Evolutionary conservation across 2,329 filamentous ascomycete species (phyloP), one percentile per base, ranked within the genome.

Genomic region (Boeremia lycopersici): DNA sequence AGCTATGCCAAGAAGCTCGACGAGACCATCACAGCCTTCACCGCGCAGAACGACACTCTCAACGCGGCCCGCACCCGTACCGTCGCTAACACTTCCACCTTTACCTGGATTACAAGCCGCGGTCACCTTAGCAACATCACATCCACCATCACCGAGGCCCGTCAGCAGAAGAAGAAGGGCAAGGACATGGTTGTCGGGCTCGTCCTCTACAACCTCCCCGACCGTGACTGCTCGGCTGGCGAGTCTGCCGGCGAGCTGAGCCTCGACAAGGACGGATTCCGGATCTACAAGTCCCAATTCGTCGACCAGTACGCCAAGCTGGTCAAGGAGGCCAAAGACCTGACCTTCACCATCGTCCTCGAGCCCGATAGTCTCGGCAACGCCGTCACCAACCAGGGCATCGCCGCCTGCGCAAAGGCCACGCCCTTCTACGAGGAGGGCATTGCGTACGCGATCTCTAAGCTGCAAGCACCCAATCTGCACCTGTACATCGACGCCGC

Each of bases 121-220:
- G 61, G 59, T 17, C 54, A 58, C 4, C 57, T 69, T 3, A 53
- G 48, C 26, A 57, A 56, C 42, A 69, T 69, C 35, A 51, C 56
- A 2, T 52, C 53, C 19, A 59, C 65, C 35, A 67, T 69, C 38
- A 49, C 61, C 13, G 60, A 67, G 42, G 66, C 66, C 13, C 66
- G 66, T 31, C 25, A 47, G 13, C 66, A 69, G 26, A 57, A 48
- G 33, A 64, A 62, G 34, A 48, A 57, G 2, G 39, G 49, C 33
- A 63, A 58, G 50, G 62, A 52, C 17, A 62, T 67, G 48, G 64
- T 68, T 17, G 64, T 68, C 3, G 67, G 67, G 8, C 65, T 70
- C 47, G 91, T 93, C 56, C 96, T 98, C 82, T 98, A 97, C 81
- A 83, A 85, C 31, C 85, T 98, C 3, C 93, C 98, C 82, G 93